Evolutionary conservation across 164 flowering plant species (phyloP).

Genomic region (Cinnamomum chago): DNA sequence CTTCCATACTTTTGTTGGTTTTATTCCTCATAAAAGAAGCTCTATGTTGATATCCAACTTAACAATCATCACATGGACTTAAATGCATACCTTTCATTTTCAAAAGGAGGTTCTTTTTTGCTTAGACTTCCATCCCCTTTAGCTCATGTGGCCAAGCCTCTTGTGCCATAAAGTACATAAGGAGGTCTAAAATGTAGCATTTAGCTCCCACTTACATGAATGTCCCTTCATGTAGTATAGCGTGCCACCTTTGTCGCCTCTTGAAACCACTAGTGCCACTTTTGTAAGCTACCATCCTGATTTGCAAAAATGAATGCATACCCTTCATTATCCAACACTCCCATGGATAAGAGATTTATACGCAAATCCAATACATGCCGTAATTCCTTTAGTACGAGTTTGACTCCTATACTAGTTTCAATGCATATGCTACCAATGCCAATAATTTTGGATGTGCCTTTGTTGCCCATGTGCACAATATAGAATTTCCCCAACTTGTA

Average conservation of each 20-base stretch:
- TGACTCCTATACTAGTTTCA: neutral
- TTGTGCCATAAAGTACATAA: neutral
- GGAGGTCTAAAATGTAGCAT: neutral
- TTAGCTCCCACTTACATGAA: neutral
- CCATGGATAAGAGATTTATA: neutral
- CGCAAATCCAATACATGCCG: neutral
- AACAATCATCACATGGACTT: slow-evolving; percentile 6
- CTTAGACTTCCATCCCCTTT: neutral
- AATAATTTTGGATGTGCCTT: neutral
- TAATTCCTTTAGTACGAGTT: neutral
- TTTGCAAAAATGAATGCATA: neutral
- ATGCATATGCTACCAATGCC: neutral
- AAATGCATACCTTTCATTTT: neutral
- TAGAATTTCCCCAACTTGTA: too few species aligned
- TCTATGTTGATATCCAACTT: neutral
- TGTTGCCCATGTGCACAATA: neutral
- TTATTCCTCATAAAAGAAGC: neutral
- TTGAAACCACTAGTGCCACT: neutral
- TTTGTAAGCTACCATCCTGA: neutral
- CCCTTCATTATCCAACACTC: neutral
- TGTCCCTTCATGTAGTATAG: neutral
- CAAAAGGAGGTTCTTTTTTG: neutral
- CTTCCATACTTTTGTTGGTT: neutral
- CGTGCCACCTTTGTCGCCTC: neutral
- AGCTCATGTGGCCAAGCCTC: slow-evolving; percentile 3